These are phyloP conservation scores for Globisporangium rhizosaccharum DNA, from an alignment of 352 stramenopile genomes.

Conservation along the genomic window DNA sequence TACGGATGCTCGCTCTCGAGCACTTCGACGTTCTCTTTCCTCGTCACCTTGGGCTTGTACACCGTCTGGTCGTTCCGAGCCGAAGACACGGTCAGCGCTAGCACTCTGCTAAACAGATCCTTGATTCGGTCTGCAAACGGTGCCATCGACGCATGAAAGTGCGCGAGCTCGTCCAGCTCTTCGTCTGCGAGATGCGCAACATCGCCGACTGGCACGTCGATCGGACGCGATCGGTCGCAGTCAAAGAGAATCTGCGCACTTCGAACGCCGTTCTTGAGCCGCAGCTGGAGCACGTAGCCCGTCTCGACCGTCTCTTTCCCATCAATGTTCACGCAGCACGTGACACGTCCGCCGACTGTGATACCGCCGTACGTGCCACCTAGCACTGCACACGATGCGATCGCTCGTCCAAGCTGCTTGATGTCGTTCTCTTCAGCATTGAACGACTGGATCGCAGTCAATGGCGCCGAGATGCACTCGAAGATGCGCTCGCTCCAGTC, in stretches of 20 bases:
- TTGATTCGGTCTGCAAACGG: conserved; percentile 24
- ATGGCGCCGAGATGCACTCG: conserved; percentile 19
- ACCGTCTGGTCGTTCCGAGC: neutral
- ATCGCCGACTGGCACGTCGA: conserved; percentile 53
- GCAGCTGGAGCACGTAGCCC: conserved; percentile 54
- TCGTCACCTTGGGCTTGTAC: conserved; percentile 42
- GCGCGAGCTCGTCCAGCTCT: conserved; percentile 25
- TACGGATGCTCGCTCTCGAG: conserved; percentile 80
- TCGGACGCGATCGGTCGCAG: conserved; percentile 39
- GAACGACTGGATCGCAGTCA: conserved; percentile 4
- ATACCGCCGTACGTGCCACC: conserved; percentile 49
- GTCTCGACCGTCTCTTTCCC: conserved; percentile 69
- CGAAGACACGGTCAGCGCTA: conserved; percentile 16
- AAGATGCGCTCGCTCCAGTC: conserved; percentile 30
- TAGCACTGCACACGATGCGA: conserved; percentile 46
- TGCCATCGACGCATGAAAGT: conserved; percentile 32
- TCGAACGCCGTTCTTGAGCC: conserved; percentile 31
- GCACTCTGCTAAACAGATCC: conserved; percentile 21
- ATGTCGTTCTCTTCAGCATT: neutral
- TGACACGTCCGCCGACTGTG: conserved; percentile 51
- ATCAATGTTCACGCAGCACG: conserved; percentile 69
- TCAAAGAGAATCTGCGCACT: conserved; percentile 62
- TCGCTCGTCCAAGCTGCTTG: conserved; percentile 13
- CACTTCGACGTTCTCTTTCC: conserved; percentile 71
- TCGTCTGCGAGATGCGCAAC: conserved; percentile 40